Conservation (phyloP, 306 rosid species). For the Prinsepia uniflora region DNA sequence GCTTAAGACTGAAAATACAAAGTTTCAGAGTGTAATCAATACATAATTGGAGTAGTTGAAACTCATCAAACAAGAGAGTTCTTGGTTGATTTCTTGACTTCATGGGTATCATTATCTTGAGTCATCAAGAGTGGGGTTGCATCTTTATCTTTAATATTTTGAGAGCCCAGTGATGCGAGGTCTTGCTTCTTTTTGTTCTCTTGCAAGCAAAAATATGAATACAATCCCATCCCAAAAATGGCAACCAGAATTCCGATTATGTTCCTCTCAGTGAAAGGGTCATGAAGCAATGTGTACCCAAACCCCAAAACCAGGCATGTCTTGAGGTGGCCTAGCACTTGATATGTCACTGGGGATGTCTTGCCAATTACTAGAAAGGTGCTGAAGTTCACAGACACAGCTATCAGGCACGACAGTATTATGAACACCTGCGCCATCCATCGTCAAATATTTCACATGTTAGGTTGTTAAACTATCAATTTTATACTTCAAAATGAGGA, state of each 20-base stretch:
- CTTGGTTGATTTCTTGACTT: constrained; percentile 66
- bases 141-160: constrained; percentile 67
- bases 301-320: constrained; percentile 91
- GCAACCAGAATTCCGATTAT: constrained; percentile 76
- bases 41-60: not conserved
- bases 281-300: constrained; percentile 95
- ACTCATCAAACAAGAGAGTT: constrained; percentile 61
- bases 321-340: constrained; percentile 94
- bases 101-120: constrained; percentile 66
- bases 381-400: constrained; percentile 95
- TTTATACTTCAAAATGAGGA: too few relatives aligned
- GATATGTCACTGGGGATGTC: constrained; percentile 97
- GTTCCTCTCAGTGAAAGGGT: constrained; percentile 90
- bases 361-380: constrained; percentile 92
- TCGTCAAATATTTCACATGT: not conserved
- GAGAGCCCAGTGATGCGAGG: constrained; percentile 44
- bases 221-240: constrained; percentile 83
- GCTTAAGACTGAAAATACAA: constrained; percentile 1
- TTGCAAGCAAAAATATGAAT: constrained; percentile 82
- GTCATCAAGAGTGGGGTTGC: constrained; percentile 50
- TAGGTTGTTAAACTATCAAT: not conserved
- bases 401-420: constrained; percentile 77
- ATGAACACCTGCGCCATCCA: constrained; percentile 58
- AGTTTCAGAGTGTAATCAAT: not conserved
- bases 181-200: constrained; percentile 80